Evolutionary conservation across 495 filamentous ascomycete genomes (phyloP).

Genomic region (Penicillium odoratum): DNA sequence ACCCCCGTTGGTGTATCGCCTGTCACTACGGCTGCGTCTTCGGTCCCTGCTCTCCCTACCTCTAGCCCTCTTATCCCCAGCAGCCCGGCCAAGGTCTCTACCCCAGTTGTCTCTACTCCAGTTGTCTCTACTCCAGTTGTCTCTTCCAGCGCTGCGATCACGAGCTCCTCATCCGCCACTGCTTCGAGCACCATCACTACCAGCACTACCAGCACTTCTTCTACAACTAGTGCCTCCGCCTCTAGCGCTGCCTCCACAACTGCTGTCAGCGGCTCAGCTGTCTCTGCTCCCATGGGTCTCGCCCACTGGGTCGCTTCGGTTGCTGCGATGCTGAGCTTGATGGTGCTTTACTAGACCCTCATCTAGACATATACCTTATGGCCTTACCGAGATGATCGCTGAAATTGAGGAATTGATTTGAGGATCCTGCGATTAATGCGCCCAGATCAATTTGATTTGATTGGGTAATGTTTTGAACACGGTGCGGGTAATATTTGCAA

Average conservation of each 20-base stretch:
- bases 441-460: background rate
- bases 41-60: background rate
- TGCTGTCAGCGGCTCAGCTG: background rate
- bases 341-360: background rate
- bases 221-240: background rate
- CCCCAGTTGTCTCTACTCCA: background rate
- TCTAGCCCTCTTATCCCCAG: background rate
- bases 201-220: background rate
- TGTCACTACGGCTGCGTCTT: background rate
- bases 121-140: no score
- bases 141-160: background rate
- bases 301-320: background rate
- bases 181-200: background rate
- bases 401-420: background rate
- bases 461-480: background rate
- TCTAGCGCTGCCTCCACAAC: background rate
- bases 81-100: background rate
- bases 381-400: background rate
- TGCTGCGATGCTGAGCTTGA: background rate
- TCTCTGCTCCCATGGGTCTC: background rate
- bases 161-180: background rate
- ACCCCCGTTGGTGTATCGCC: background rate
- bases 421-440: background rate
- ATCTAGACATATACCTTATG: background rate
- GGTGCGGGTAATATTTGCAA: constrained; percentile 1